phyloP scores from a whole-genome alignment of 306 rosid species.

The Gastrolobium bilobum region DNA sequence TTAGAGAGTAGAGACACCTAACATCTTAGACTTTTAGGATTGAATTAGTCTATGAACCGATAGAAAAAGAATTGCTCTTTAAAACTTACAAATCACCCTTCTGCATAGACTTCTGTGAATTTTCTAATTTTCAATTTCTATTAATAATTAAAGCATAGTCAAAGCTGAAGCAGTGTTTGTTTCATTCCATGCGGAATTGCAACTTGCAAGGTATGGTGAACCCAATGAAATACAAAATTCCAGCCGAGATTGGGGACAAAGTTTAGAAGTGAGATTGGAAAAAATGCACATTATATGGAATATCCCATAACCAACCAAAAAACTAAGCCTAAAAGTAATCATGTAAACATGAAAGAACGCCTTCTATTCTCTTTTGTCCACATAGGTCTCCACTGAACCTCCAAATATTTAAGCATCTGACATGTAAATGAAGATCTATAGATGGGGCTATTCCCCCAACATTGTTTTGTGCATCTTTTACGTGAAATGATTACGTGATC shows the following conservation, averaged over 20 bases:
- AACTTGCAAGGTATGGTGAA: constrained; percentile 18
- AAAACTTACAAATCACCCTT: background rate
- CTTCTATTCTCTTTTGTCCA: background rate
- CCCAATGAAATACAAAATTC: background rate
- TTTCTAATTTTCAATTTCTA: background rate
- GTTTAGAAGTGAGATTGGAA: background rate
- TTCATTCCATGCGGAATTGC: background rate
- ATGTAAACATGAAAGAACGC: background rate
- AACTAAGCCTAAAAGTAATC: background rate
- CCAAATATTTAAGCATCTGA: too few species aligned
- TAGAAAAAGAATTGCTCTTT: too few species aligned
- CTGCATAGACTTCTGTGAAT: background rate
- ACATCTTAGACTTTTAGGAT: too few species aligned
- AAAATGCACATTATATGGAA: background rate
- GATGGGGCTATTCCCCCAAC: too few species aligned
- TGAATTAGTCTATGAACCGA: too few species aligned
- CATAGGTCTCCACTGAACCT: too few species aligned
- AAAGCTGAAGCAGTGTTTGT: background rate
- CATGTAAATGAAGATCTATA: too few species aligned
- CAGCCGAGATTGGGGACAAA: background rate
- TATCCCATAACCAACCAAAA: constrained; percentile 3
- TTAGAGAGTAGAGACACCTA: too few species aligned
- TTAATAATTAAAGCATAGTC: background rate
- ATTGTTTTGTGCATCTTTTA: too few species aligned
- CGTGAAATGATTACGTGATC: too few species aligned